Percentiles rank a stretch among this genome's conserved stretches.
Conservation (phyloP, 2,329 filamentous ascomycete species). For the Balansia obtecta region DNA sequence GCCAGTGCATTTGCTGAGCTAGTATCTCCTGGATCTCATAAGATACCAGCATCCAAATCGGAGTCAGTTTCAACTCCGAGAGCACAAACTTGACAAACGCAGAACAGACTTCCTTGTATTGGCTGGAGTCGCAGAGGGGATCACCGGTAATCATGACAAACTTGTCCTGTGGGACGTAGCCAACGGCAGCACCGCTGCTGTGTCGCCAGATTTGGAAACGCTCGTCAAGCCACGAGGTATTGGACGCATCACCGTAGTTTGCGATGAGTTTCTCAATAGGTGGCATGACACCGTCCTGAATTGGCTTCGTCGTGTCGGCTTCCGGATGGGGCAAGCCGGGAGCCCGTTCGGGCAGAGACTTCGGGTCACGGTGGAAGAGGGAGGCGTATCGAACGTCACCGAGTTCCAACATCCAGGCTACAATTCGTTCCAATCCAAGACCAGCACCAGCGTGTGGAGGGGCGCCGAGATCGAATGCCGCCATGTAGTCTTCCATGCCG, state of each 20-base stretch:
- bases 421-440: slow-evolving; percentile 77
- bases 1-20: slow-evolving; percentile 71
- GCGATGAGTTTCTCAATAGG: slow-evolving; percentile 78
- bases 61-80: slow-evolving; percentile 56
- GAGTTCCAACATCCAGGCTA: slow-evolving; percentile 75
- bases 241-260: slow-evolving; percentile 89
- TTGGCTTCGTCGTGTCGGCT: slow-evolving; percentile 54
- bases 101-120: slow-evolving; percentile 61
- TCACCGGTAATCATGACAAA: slow-evolving; percentile 80
- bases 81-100: slow-evolving; percentile 66
- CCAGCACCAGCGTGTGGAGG: slow-evolving; percentile 85
- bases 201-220: slow-evolving; percentile 84
- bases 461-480: slow-evolving; percentile 77
- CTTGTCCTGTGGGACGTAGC: slow-evolving; percentile 64
- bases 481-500: slow-evolving; percentile 84
- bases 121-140: slow-evolving; percentile 68
- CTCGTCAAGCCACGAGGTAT: slow-evolving; percentile 87
- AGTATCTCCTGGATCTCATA: slow-evolving; percentile 67
- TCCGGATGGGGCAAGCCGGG: slow-evolving; percentile 70
- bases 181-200: slow-evolving; percentile 69
- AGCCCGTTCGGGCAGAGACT: slow-evolving; percentile 61
- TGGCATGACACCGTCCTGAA: slow-evolving; percentile 45
- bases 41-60: slow-evolving; percentile 83
- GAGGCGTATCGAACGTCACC: slow-evolving; percentile 85
- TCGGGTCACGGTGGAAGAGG: slow-evolving; percentile 78